A percentile compares a stretch with the other conserved stretches of the same genome.
Evolutionary conservation across 148 eudicot genomes (phyloP).

Genomic region (Pharnaceum exiguum): DNA sequence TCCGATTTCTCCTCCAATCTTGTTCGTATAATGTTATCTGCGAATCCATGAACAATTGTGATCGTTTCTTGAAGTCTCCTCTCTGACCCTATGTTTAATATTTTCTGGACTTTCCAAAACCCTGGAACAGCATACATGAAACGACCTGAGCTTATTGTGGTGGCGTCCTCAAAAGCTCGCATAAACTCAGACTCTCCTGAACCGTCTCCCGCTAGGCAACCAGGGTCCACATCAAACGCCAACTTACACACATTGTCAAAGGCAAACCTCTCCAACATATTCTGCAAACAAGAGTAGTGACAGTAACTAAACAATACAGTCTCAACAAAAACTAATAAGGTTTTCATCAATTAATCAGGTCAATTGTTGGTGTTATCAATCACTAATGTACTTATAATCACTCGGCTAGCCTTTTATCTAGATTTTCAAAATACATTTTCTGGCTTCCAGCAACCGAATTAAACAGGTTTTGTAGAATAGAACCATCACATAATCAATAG

Average conservation of each 20-base stretch:
- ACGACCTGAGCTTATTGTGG: conserved; percentile 46
- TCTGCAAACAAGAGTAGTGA: too few species aligned
- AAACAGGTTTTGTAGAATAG: too few species aligned
- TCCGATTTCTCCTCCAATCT: conserved; percentile 38
- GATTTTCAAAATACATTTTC: too few species aligned
- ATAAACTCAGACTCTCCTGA: conserved; percentile 45
- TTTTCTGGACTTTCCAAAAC: conserved; percentile 33
- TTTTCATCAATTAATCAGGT: too few species aligned
- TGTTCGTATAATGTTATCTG: conserved; percentile 43
- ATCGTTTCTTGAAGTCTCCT: conserved; percentile 39
- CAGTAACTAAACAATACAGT: too few species aligned
- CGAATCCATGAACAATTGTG: conserved; percentile 45
- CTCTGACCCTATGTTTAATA: conserved; percentile 51
- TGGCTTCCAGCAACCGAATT: too few species aligned
- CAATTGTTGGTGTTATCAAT: too few species aligned
- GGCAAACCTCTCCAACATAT: conserved; percentile 57
- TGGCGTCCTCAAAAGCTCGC: conserved; percentile 59
- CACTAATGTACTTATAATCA: too few species aligned
- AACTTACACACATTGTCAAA: conserved; percentile 62
- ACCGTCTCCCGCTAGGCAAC: conserved; percentile 41
- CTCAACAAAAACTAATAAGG: too few species aligned
- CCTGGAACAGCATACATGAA: conserved; percentile 41
- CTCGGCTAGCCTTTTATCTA: too few species aligned
- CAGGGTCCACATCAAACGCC: conserved; percentile 72
- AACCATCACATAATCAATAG: too few species aligned